These are phyloP conservation scores for Mycocalia duriaeana DNA, from an alignment of 1,284 basidiomycete genomes.

Conservation along the genomic window DNA sequence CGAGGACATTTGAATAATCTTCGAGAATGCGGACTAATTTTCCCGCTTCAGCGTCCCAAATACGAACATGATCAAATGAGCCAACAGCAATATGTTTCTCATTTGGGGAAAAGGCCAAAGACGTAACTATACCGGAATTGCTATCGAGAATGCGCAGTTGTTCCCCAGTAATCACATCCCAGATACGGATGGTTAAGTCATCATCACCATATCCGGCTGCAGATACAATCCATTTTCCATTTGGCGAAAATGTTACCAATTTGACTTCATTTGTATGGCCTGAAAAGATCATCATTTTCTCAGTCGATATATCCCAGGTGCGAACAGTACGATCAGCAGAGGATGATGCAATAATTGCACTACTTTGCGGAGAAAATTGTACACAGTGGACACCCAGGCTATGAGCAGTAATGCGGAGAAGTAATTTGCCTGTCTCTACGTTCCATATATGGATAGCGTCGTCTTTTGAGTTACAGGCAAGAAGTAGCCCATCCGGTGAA, in stretches of 20 bases:
- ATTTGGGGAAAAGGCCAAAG: constrained; percentile 9
- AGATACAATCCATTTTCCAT: background rate
- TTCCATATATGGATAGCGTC: background rate
- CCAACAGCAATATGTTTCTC: constrained; percentile 5
- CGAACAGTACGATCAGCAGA: constrained; percentile 14
- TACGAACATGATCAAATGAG: constrained; percentile 1
- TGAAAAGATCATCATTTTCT: background rate
- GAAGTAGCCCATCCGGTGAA: background rate
- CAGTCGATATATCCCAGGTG: constrained; percentile 17
- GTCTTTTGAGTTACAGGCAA: background rate
- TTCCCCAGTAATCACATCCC: constrained; percentile 11
- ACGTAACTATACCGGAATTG: constrained; percentile 5
- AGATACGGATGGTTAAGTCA: constrained; percentile 11
- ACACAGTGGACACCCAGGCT: background rate
- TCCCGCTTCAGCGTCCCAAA: background rate
- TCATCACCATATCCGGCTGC: constrained; percentile 1
- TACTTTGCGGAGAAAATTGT: background rate
- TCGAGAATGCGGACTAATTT: constrained; percentile 1
- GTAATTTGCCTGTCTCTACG: background rate
- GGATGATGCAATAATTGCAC: constrained; percentile 11
- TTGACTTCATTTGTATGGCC: background rate
- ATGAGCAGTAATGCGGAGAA: background rate
- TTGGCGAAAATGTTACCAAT: background rate
- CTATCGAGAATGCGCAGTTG: constrained; percentile 2
- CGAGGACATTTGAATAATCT: background rate